Evolutionary conservation across 2,329 filamentous ascomycete species (phyloP).

Genomic region (Apiospora marii): DNA sequence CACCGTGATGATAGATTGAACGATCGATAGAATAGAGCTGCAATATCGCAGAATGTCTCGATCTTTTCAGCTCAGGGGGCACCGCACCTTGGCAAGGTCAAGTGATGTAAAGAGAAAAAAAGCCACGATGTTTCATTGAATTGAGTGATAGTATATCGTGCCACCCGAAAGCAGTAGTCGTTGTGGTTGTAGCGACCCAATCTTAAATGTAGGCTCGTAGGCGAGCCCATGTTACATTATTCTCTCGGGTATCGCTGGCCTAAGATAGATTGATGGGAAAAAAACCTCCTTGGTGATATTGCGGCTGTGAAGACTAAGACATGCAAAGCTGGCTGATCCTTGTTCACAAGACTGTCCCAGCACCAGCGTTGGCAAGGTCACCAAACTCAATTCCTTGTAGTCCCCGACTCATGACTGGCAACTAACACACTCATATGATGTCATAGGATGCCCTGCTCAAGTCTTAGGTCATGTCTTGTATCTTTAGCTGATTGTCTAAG

Average conservation of each 20-base stretch:
- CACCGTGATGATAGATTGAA: not conserved
- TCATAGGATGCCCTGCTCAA: not conserved
- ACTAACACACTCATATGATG: not conserved
- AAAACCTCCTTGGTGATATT: not conserved
- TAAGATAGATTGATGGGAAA: not conserved
- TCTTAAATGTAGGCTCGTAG: not conserved
- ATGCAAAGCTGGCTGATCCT: not conserved
- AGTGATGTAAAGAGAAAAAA: not conserved
- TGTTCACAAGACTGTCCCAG: not conserved
- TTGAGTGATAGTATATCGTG: not conserved
- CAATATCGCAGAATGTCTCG: not conserved
- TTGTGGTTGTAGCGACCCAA: not conserved
- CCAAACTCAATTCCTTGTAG: not conserved
- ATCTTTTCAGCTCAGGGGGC: not conserved
- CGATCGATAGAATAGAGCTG: not conserved
- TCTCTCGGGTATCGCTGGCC: not conserved
- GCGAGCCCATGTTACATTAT: not conserved
- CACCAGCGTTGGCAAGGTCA: not conserved
- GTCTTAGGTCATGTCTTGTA: not conserved
- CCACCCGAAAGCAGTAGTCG: not conserved
- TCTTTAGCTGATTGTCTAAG: not conserved
- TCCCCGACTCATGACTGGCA: not conserved
- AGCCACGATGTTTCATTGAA: not conserved
- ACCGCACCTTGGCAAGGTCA: not conserved
- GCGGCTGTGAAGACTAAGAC: constrained; percentile 8